Base-by-base conservation (phyloP, 805 yeast species). In the Jamesozyma piceae region DNA sequence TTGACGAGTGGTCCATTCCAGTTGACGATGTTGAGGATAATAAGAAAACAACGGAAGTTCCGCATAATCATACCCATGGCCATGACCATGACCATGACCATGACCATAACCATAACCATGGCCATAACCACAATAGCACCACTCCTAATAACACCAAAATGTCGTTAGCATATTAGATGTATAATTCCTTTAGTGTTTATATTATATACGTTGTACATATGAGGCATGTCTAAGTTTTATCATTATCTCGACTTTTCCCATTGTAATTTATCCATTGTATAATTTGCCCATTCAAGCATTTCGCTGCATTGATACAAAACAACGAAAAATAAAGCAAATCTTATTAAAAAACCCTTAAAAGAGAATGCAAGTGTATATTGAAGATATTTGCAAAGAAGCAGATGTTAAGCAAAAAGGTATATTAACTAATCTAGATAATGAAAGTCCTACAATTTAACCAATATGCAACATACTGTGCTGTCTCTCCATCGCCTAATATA, bases 1-100 rank as follows among this genome's bases (percentile, higher is more conserved):
- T 92, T 41, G 90, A 85, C 50, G 86, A 80, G 54, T 92, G 96
- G 95, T 86, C 95, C n/a, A 92, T 92, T 39, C 97, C 98, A 0
- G 95, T 90, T 2, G 96, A 88, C 44, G 94, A 82, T 44, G 83
- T 72, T n/a, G 81, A 72, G 14, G 73, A 66, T 4, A 66, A 35
- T 19, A 11, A 28, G 26, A 34, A 43, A 37, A 28, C 29, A n/a
- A 14, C 42, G 11, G 27, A 17, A 13, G 28, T 33, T 20, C 35
- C 22, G 26, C 30, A 26, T 14, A 18, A 26, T 24, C 28, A 24
- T 11, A 24, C 6, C 11, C 28, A 24, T 11, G 11, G 11, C 28
- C 28, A 24, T 11, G 38, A 36, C 11, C 22, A 40, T 17, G 35
- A 32, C 15, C 41, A 37, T 24, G 35, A 17, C 1, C 30, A 41